These are phyloP conservation scores for Hypoxylon sp. DNA, from an alignment of 2,329 filamentous ascomycete species.

Conservation along the genomic window DNA sequence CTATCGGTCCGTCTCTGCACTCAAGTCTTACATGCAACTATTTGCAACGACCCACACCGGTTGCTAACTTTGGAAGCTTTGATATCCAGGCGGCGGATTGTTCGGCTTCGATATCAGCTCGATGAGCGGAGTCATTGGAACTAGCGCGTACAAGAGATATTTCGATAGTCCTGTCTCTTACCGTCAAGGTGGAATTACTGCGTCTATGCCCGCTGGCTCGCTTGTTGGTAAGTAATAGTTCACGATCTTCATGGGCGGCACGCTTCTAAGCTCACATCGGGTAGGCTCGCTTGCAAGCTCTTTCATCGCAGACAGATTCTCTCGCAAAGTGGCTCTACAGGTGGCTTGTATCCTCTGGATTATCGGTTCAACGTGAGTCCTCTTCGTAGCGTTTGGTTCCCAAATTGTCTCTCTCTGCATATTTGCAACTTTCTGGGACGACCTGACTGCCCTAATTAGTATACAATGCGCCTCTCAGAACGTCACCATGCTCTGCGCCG, in stretches of 20 bases:
- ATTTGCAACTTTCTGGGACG: not conserved
- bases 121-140: constrained; percentile 78
- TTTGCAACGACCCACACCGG: not conserved
- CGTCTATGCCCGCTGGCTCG: constrained; percentile 80
- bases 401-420: not conserved
- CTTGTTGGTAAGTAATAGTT: constrained; percentile 65
- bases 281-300: constrained; percentile 64
- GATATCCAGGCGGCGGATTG: constrained; percentile 72
- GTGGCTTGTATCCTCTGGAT: constrained; percentile 67
- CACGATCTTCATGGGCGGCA: no score
- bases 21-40: not conserved
- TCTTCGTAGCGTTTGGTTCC: not conserved
- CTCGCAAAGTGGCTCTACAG: constrained; percentile 65
- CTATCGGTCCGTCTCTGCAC: constrained; percentile 66
- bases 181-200: constrained; percentile 78
- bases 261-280: not conserved
- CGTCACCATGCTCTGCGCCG: constrained; percentile 79
- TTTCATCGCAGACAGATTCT: constrained; percentile 65
- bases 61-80: constrained; percentile 1
- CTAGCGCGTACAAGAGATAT: constrained; percentile 78
- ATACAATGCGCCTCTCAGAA: constrained; percentile 75
- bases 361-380: constrained; percentile 59
- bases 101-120: constrained; percentile 86
- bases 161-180: constrained; percentile 73
- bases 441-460: constrained; percentile 28